Conservation (phyloP, 31 red algal genomes). For the Asparagopsis taxiformis region DNA sequence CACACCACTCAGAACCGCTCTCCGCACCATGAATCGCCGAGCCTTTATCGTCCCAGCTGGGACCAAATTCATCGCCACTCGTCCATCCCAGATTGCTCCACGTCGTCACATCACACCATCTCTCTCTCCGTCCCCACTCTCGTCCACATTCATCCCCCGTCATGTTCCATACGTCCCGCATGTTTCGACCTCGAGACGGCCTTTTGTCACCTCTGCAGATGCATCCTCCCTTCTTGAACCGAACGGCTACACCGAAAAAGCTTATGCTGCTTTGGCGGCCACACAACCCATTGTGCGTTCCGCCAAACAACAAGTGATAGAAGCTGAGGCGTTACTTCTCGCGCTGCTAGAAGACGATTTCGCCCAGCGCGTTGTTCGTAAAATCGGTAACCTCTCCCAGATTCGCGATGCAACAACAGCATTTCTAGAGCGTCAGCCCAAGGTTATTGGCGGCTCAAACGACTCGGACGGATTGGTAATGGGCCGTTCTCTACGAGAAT, state of each 20-base stretch:
- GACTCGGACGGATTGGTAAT: constrained; percentile 54
- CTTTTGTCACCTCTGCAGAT: constrained; percentile 10
- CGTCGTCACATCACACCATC: neutral
- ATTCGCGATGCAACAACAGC: constrained; percentile 14
- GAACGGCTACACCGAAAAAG: constrained; percentile 88
- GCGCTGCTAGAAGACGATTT: constrained; percentile 82
- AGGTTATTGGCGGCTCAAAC: constrained; percentile 21
- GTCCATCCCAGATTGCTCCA: too few relatives aligned
- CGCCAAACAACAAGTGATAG: constrained; percentile 90
- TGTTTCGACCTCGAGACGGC: too few relatives aligned
- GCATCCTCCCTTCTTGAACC: constrained; percentile 71
- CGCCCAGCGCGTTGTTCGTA: constrained; percentile 55
- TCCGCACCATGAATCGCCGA: constrained; percentile 17
- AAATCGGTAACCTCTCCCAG: constrained; percentile 25
- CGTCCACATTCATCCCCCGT: neutral
- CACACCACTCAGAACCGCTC: too few relatives aligned
- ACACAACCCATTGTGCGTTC: constrained; percentile 47
- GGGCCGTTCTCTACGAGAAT: constrained; percentile 82
- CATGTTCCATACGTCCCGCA: neutral
- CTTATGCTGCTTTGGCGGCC: constrained; percentile 69
- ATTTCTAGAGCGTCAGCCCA: constrained; percentile 68
- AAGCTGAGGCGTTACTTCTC: constrained; percentile 83
- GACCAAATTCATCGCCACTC: too few relatives aligned
- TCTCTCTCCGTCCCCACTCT: neutral
- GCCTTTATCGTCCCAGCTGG: constrained; percentile 37